Percentiles rank a stretch among this genome's conserved stretches.
Evolutionary conservation across 1,284 basidiomycete species (phyloP).

Genomic region (Flammula alnicola): DNA sequence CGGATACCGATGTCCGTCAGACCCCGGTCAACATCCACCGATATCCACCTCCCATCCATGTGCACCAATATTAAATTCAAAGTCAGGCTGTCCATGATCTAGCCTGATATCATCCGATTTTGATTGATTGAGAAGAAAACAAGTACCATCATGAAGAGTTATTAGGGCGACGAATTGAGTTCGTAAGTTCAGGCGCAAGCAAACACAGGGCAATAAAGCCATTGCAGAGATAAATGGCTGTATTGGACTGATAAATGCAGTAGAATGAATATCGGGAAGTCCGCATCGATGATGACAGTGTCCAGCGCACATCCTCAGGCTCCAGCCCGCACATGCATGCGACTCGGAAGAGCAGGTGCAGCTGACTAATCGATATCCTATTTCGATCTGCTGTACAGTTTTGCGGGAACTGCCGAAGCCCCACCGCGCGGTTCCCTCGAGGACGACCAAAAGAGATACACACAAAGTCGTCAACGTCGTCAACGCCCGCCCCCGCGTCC

Average conservation of each 20-base stretch:
- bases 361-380: slow-evolving; percentile 41
- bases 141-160: no score
- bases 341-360: slow-evolving; percentile 2
- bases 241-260: not conserved
- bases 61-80: no score
- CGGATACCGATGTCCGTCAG: no score
- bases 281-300: slow-evolving; percentile 5
- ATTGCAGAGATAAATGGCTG: not conserved
- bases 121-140: no score
- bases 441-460: slow-evolving; percentile 37
- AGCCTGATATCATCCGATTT: no score
- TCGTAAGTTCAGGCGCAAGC: not conserved
- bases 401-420: slow-evolving; percentile 42
- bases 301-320: not conserved
- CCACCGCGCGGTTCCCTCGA: slow-evolving; percentile 24
- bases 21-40: no score
- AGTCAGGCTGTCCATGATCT: no score
- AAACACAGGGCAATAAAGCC: not conserved
- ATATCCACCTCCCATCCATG: no score
- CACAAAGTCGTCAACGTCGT: slow-evolving; percentile 50
- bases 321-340: no score
- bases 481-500: slow-evolving; percentile 45
- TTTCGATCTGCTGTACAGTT: slow-evolving; percentile 50
- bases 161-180: not conserved
- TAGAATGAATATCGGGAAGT: not conserved